Evolutionary conservation across 495 filamentous ascomycete genomes (phyloP).

Genomic region (Lophiostoma macrostomum): DNA sequence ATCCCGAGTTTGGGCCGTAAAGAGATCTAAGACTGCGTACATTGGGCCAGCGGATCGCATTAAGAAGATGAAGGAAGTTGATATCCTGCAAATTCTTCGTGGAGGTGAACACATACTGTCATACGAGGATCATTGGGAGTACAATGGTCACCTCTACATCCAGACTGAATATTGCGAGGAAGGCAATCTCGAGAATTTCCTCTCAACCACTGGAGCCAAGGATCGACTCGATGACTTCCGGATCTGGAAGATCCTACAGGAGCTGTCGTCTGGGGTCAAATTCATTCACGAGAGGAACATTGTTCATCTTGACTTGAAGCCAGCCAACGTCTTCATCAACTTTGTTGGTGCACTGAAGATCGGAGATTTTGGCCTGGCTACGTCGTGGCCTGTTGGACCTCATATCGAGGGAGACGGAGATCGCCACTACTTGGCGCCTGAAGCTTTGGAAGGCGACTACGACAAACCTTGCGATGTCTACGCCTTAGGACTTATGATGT

Average conservation of each 20-base stretch:
- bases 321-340: constrained; percentile 87
- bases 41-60: constrained; percentile 70
- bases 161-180: constrained; percentile 96
- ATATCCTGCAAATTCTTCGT: constrained; percentile 66
- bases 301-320: constrained; percentile 93
- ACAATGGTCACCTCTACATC: constrained; percentile 79
- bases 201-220: constrained; percentile 71
- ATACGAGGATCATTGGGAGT: constrained; percentile 81
- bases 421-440: constrained; percentile 90
- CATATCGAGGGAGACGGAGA: constrained; percentile 90
- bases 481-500: constrained; percentile 85
- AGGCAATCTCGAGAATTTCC: constrained; percentile 80
- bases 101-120: constrained; percentile 78
- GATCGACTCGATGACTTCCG: constrained; percentile 92
- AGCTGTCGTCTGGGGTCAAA: constrained; percentile 73
- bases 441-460: constrained; percentile 76
- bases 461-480: constrained; percentile 94
- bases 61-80: constrained; percentile 75
- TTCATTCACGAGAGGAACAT: constrained; percentile 84
- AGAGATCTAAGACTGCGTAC: constrained; percentile 82
- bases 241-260: constrained; percentile 95
- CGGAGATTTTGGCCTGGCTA: constrained; percentile 91
- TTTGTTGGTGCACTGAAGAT: constrained; percentile 93
- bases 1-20: constrained; percentile 78
- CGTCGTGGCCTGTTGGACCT: constrained; percentile 68